Percentiles rank a stretch among this genome's conserved stretches.
phyloP scores from a whole-genome alignment of 805 yeast genomes.

The Cyberlindnera xylosilytica region DNA sequence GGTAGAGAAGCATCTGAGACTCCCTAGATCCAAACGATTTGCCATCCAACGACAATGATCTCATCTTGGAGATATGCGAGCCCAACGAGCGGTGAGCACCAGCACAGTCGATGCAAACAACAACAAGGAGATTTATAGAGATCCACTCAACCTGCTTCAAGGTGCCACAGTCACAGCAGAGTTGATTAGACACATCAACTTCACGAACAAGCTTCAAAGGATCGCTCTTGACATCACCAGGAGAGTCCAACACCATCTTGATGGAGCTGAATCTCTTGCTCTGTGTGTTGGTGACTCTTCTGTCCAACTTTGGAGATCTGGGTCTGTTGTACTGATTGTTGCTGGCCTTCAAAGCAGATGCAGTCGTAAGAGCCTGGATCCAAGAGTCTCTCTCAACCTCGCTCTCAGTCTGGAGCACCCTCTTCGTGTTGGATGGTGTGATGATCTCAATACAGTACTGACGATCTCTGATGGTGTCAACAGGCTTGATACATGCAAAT shows the following conservation, averaged over 20 bases:
- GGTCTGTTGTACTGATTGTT: constrained; percentile 9
- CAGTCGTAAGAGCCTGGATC: constrained; percentile 60
- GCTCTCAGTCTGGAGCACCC: constrained; percentile 70
- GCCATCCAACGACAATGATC: constrained; percentile 74
- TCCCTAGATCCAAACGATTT: constrained; percentile 55
- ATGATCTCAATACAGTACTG: constrained; percentile 71
- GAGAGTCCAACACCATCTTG: not conserved
- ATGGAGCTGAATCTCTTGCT: not conserved
- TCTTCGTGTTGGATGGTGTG: constrained; percentile 62
- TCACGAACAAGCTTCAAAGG: constrained; percentile 25
- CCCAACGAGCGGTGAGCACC: constrained; percentile 89
- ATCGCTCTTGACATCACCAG: not conserved
- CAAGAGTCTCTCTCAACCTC: constrained; percentile 67
- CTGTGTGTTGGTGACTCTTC: not conserved
- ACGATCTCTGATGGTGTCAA: constrained; percentile 19
- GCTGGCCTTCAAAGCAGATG: constrained; percentile 36
- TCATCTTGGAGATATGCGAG: constrained; percentile 71
- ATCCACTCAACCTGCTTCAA: constrained; percentile 78
- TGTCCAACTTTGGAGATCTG: not conserved
- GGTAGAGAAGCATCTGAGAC: constrained; percentile 50
- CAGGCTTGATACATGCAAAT: constrained; percentile 56
- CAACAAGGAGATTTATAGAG: constrained; percentile 67
- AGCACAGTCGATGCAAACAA: constrained; percentile 81
- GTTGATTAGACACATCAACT: constrained; percentile 50
- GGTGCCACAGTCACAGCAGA: constrained; percentile 80